Evolutionary conservation across 1,284 basidiomycete genomes (phyloP).

Genomic region (Flammula alnicola): DNA sequence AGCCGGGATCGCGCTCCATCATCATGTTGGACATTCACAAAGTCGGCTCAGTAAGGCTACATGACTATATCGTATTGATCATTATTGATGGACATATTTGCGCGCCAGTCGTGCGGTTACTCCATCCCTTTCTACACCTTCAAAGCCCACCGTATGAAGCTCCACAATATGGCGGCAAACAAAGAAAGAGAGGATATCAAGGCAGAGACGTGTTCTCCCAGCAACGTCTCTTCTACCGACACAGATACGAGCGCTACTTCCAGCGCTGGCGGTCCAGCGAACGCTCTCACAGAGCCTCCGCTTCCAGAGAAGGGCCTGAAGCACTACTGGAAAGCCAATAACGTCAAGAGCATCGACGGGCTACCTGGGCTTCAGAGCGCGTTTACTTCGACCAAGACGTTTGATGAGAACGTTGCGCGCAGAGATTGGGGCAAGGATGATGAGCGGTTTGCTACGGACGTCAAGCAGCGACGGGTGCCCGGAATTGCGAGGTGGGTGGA

Average conservation of each 20-base stretch:
- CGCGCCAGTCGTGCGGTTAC: slow-evolving; percentile 55
- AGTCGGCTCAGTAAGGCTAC: slow-evolving; percentile 51
- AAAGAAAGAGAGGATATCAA: slow-evolving; percentile 34
- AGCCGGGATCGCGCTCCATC: slow-evolving; percentile 55
- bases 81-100: not conserved
- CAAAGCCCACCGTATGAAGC: slow-evolving; percentile 46
- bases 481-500: slow-evolving; percentile 8
- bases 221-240: too few species aligned
- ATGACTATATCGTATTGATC: not conserved
- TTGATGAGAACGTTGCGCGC: slow-evolving; percentile 13
- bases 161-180: slow-evolving; percentile 33
- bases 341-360: slow-evolving; percentile 55
- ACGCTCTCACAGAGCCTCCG: slow-evolving; percentile 1
- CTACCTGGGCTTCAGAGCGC: slow-evolving; percentile 42
- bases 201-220: slow-evolving; percentile 10
- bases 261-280: slow-evolving; percentile 15
- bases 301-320: slow-evolving; percentile 41
- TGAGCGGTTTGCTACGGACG: slow-evolving; percentile 4
- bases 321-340: slow-evolving; percentile 49
- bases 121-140: slow-evolving; percentile 56
- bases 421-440: slow-evolving; percentile 20
- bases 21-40: slow-evolving; percentile 56
- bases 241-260: slow-evolving; percentile 25
- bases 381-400: slow-evolving; percentile 24
- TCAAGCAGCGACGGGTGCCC: not conserved